A percentile compares a stretch with the other conserved stretches of the same genome.
Conservation (phyloP, 2,329 filamentous ascomycete genomes). For the Orbilia brochopaga region DNA sequence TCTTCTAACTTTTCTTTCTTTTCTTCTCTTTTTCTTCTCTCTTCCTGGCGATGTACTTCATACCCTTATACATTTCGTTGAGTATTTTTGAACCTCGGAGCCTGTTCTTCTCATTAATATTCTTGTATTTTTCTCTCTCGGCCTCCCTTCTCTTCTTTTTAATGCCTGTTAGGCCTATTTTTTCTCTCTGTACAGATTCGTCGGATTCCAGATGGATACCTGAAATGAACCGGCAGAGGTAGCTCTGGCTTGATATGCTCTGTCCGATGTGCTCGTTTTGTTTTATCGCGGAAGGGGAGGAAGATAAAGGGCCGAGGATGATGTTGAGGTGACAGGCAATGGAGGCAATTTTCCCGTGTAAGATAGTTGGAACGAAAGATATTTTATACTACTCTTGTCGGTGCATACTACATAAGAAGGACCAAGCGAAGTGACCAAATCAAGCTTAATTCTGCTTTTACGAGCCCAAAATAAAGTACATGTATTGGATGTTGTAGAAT, state of each 20-base stretch:
- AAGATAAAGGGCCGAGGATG: conserved; percentile 25
- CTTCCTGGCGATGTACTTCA: conserved; percentile 50
- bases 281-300: conserved; percentile 24
- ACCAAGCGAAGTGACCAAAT: conserved; percentile 4
- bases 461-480: no score
- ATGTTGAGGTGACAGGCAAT: conserved; percentile 20
- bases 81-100: conserved; percentile 51
- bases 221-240: neutral
- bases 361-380: conserved; percentile 52
- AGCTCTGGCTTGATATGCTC: conserved; percentile 23
- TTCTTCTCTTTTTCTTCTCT: conserved; percentile 28
- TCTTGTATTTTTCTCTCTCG: conserved; percentile 38
- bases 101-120: conserved; percentile 51
- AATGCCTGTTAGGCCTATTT: conserved; percentile 53
- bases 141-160: conserved; percentile 41
- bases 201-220: conserved; percentile 11
- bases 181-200: conserved; percentile 41
- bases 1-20: conserved; percentile 41
- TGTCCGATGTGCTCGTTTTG: conserved; percentile 31
- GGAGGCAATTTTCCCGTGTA: conserved; percentile 26
- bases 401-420: conserved; percentile 38
- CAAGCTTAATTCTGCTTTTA: no score
- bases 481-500: no score
- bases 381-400: conserved; percentile 23
- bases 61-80: conserved; percentile 52